phyloP scores from a whole-genome alignment of 2,329 filamentous ascomycete species.

The Bipolaris bicolor region DNA sequence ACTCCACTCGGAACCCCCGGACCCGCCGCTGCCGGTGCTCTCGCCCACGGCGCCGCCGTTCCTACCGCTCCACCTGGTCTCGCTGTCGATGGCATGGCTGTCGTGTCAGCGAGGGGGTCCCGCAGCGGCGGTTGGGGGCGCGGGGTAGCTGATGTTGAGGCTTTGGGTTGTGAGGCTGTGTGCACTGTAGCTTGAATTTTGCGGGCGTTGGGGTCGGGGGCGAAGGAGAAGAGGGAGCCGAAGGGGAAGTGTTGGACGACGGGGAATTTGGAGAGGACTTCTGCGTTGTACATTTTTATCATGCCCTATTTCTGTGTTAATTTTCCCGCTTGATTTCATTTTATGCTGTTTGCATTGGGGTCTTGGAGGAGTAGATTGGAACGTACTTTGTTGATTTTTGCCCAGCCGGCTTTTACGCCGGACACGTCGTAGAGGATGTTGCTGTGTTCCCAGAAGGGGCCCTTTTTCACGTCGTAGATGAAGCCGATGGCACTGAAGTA shows the following conservation, averaged over 20 bases:
- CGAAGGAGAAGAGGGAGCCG: constrained; percentile 58
- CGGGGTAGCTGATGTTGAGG: constrained; percentile 24
- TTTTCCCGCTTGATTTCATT: neutral
- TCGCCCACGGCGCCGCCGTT: constrained; percentile 37
- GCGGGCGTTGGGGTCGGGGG: constrained; percentile 51
- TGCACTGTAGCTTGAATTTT: constrained; percentile 43
- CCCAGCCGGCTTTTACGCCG: constrained; percentile 87
- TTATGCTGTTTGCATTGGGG: too few relatives aligned
- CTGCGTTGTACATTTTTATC: constrained; percentile 99
- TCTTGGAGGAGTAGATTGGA: too few relatives aligned
- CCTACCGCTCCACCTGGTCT: constrained; percentile 16
- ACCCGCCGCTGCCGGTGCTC: neutral
- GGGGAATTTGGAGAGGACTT: constrained; percentile 94
- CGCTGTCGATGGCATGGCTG: constrained; percentile 12
- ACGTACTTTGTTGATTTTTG: constrained; percentile 79
- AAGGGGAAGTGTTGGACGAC: constrained; percentile 89
- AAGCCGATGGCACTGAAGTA: constrained; percentile 97
- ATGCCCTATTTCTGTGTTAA: constrained; percentile 67
- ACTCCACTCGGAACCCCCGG: constrained; percentile 33
- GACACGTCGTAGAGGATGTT: constrained; percentile 94
- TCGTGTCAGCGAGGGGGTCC: constrained; percentile 32
- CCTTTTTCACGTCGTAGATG: constrained; percentile 95
- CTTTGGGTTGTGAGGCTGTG: constrained; percentile 45
- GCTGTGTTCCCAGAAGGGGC: constrained; percentile 93
- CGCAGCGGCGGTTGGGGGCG: constrained; percentile 32